phyloP scores from a whole-genome alignment of 2,329 filamentous ascomycete species.

The Hypoxylon sp. region DNA sequence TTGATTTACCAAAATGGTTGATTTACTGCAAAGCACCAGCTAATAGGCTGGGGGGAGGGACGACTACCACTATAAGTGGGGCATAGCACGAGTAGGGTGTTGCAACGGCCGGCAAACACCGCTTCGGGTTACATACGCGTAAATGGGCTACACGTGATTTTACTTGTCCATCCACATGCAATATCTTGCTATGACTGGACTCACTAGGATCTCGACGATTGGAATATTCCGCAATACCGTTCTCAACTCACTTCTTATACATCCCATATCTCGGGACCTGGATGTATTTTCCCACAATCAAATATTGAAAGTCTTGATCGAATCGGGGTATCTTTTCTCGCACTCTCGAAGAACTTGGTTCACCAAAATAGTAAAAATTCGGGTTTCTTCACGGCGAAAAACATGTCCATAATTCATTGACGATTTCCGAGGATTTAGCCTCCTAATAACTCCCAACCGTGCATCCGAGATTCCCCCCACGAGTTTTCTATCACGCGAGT shows the following conservation, averaged over 20 bases:
- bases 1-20: too few species aligned
- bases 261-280: neutral
- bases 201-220: conserved; percentile 1
- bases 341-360: conserved; percentile 26
- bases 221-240: neutral
- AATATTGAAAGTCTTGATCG: neutral
- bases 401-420: conserved; percentile 54
- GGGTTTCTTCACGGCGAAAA: conserved; percentile 50
- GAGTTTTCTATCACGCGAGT: conserved; percentile 60
- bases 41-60: too few species aligned
- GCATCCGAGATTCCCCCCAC: conserved; percentile 60
- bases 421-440: conserved; percentile 53
- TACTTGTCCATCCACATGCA: conserved; percentile 2
- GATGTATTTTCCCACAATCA: neutral
- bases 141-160: neutral
- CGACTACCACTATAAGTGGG: too few species aligned
- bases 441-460: conserved; percentile 55
- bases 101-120: neutral
- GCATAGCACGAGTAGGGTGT: too few species aligned
- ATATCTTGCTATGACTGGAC: conserved; percentile 3
- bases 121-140: neutral
- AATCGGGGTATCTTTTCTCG: conserved; percentile 16
- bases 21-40: too few species aligned
- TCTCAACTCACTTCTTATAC: neutral
- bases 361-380: conserved; percentile 30